Evolutionary conservation across 2,329 filamentous ascomycete genomes (phyloP).

Genomic region (Penicillium freii): DNA sequence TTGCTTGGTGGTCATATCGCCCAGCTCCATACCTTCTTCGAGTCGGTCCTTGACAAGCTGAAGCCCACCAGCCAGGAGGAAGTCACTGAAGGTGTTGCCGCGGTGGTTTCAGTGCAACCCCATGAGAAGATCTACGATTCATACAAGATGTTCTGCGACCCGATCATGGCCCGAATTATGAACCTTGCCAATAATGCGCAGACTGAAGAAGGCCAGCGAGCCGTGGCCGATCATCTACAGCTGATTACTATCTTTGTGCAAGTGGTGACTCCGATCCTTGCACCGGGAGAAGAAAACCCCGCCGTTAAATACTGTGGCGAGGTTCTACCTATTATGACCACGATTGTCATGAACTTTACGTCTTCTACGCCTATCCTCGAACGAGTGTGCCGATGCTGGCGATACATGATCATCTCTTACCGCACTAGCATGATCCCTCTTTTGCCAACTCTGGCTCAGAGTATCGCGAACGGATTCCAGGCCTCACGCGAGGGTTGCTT

Average conservation of each 20-base stretch:
- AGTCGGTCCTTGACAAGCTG: constrained; percentile 81
- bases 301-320: constrained; percentile 96
- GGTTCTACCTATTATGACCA: constrained; percentile 81
- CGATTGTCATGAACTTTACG: constrained; percentile 84
- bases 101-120: constrained; percentile 84
- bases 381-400: constrained; percentile 90
- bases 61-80: constrained; percentile 89
- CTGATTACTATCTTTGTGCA: constrained; percentile 90
- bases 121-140: constrained; percentile 75
- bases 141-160: constrained; percentile 90
- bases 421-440: constrained; percentile 83
- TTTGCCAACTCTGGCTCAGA: constrained; percentile 80
- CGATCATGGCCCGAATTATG: constrained; percentile 82
- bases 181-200: constrained; percentile 79
- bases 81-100: constrained; percentile 91
- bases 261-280: constrained; percentile 70
- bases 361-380: constrained; percentile 86
- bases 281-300: constrained; percentile 72
- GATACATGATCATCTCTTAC: constrained; percentile 95
- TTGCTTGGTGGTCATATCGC: constrained; percentile 78
- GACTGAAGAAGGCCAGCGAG: constrained; percentile 78
- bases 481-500: constrained; percentile 91
- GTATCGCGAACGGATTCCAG: constrained; percentile 80
- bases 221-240: constrained; percentile 90
- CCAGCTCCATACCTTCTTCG: constrained; percentile 89